Conservation (phyloP, 2,329 filamentous ascomycete genomes). For the Colletotrichum caudatum region DNA sequence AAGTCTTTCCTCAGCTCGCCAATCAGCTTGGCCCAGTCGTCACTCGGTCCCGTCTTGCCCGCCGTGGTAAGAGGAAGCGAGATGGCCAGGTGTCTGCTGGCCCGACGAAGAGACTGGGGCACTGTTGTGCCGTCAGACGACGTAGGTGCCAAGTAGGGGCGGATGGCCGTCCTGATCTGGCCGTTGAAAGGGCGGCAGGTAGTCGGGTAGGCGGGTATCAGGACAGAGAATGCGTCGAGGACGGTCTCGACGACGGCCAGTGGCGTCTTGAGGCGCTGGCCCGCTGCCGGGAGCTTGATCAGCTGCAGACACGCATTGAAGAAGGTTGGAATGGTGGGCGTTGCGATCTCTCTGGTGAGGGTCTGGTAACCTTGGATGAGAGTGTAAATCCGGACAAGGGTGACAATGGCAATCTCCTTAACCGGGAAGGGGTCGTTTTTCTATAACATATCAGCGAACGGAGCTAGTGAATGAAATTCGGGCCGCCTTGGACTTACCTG, state of each 20-base stretch:
- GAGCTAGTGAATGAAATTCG: not conserved
- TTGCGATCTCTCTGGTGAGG: conserved; percentile 87
- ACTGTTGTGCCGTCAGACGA: conserved; percentile 62
- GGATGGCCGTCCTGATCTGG: conserved; percentile 73
- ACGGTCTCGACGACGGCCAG: conserved; percentile 72
- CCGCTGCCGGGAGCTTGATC: conserved; percentile 59
- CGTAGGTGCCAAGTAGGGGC: conserved; percentile 73
- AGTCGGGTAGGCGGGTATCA: conserved; percentile 85
- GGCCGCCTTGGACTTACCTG: conserved; percentile 64
- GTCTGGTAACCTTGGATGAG: conserved; percentile 86
- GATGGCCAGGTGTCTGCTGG: conserved; percentile 74
- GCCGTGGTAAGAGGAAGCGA: conserved; percentile 85
- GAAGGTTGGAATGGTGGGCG: conserved; percentile 81
- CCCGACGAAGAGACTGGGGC: conserved; percentile 64
- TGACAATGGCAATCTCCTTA: conserved; percentile 81
- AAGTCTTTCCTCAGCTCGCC: conserved; percentile 71
- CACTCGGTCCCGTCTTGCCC: conserved; percentile 79
- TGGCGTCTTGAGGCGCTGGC: conserved; percentile 56
- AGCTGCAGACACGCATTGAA: conserved; percentile 79
- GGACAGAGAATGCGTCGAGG: conserved; percentile 75
- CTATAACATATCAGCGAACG: conserved; percentile 55
- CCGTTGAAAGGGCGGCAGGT: conserved; percentile 82
- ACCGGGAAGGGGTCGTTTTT: conserved; percentile 82
- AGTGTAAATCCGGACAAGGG: conserved; percentile 85
- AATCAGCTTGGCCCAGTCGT: conserved; percentile 82